phyloP scores from a whole-genome alignment of 2,329 filamentous ascomycete species.

The Dactylellina cionopaga region DNA sequence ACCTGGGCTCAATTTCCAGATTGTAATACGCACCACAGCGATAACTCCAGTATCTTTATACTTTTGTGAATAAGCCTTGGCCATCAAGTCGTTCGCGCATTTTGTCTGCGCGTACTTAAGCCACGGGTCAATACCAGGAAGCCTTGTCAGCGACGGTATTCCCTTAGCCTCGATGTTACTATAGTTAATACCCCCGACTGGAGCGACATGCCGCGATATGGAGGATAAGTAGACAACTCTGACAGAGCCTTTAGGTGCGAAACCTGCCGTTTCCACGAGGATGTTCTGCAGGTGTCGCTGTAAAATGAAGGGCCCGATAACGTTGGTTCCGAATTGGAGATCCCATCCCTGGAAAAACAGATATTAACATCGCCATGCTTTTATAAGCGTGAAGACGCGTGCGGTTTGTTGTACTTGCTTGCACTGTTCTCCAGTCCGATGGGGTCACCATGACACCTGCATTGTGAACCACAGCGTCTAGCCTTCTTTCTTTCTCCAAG shows the following conservation, averaged over 20 bases:
- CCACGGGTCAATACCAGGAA: slow-evolving; percentile 11
- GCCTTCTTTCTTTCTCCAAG: slow-evolving; percentile 56
- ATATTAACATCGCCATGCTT: not conserved
- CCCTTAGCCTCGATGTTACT: slow-evolving; percentile 52
- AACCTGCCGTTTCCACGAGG: slow-evolving; percentile 48
- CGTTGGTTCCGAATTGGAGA: slow-evolving; percentile 55
- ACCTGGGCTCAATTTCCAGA: no score
- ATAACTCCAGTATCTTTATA: slow-evolving; percentile 59
- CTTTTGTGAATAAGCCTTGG: slow-evolving; percentile 57
- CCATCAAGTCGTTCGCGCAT: slow-evolving; percentile 58
- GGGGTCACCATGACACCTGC: slow-evolving; percentile 63
- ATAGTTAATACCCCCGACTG: slow-evolving; percentile 55
- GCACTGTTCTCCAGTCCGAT: slow-evolving; percentile 60
- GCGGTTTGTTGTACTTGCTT: slow-evolving; percentile 44
- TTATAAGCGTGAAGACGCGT: not conserved
- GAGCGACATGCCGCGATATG: slow-evolving; percentile 46
- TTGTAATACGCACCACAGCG: slow-evolving; percentile 58
- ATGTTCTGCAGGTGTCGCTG: slow-evolving; percentile 54
- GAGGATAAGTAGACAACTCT: slow-evolving; percentile 59
- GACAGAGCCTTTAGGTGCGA: slow-evolving; percentile 55
- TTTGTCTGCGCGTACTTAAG: slow-evolving; percentile 60
- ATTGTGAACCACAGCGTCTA: slow-evolving; percentile 64
- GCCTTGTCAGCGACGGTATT: slow-evolving; percentile 41
- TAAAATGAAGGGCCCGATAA: slow-evolving; percentile 52
- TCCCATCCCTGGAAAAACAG: slow-evolving; percentile 35